A percentile compares a stretch with the other conserved stretches of the same genome.
These are phyloP conservation scores for Eryngium alpinum DNA, from an alignment of 140 eudicot species.

Conservation along the genomic window DNA sequence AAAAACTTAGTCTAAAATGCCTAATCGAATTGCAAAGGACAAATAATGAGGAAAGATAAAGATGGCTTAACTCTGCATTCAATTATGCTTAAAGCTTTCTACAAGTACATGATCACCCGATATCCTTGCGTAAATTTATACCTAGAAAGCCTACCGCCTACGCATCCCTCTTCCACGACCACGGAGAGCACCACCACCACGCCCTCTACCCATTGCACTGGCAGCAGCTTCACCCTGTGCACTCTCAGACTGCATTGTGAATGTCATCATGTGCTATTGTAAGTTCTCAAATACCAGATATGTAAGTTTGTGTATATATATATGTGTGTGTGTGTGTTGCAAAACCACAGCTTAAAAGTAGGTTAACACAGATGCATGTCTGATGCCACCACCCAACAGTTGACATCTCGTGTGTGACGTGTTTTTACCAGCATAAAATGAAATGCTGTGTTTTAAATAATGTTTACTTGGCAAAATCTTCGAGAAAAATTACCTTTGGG, in stretches of 20 bases:
- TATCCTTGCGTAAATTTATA: background rate
- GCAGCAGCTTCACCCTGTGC: conserved; percentile 98
- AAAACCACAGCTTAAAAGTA: background rate
- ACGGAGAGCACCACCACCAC: conserved; percentile 59
- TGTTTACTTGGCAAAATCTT: background rate
- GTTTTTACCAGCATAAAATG: too few relatives aligned
- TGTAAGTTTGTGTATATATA: background rate
- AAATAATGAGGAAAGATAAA: background rate
- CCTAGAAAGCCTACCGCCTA: conserved; percentile 42
- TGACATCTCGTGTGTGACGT: background rate
- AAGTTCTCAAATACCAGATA: background rate
- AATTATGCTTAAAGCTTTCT: conserved; percentile 1
- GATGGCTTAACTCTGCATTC: background rate
- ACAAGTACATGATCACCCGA: background rate
- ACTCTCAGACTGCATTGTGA: conserved; percentile 79
- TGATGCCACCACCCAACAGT: background rate
- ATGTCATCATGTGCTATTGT: conserved; percentile 6
- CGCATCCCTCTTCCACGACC: conserved; percentile 97
- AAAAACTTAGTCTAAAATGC: background rate
- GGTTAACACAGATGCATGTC: background rate
- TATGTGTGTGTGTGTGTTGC: background rate
- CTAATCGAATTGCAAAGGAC: background rate
- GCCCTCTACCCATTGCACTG: conserved; percentile 74
- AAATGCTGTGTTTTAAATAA: background rate
- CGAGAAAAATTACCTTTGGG: conserved; percentile 63